Evolutionary conservation across 805 yeast species (phyloP).

Genomic region (Suhomyces prunicola): DNA sequence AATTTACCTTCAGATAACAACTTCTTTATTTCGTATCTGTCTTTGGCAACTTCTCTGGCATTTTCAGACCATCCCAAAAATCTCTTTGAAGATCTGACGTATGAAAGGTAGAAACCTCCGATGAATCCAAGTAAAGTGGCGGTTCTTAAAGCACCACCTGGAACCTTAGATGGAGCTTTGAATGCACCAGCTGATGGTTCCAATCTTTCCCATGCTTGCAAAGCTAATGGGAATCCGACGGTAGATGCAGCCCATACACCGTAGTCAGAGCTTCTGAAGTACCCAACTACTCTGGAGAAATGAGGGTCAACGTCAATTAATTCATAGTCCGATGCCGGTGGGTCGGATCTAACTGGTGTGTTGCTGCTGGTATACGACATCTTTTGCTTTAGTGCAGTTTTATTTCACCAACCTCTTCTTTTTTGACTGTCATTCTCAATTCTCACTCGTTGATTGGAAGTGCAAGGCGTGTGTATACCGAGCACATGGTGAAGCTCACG

Average conservation of each 20-base stretch:
- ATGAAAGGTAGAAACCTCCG: conserved; percentile 75
- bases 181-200: conserved; percentile 42
- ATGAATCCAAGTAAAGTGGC: conserved; percentile 59
- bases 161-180: conserved; percentile 48
- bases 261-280: conserved; percentile 68
- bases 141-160: conserved; percentile 55
- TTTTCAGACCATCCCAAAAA: conserved; percentile 80
- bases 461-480: not conserved
- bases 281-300: conserved; percentile 66
- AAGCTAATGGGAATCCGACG: conserved; percentile 41
- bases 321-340: conserved; percentile 39
- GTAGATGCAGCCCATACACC: conserved; percentile 43
- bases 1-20: conserved; percentile 61
- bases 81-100: conserved; percentile 62
- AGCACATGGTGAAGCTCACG: not conserved
- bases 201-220: conserved; percentile 41
- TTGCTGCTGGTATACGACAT: conserved; percentile 41
- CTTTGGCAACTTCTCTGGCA: conserved; percentile 63
- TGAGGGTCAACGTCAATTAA: conserved; percentile 78
- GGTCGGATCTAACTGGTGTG: conserved; percentile 41
- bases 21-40: conserved; percentile 69
- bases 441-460: conserved; percentile 38
- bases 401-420: conserved; percentile 1
- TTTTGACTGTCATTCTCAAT: conserved; percentile 16
- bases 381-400: conserved; percentile 3